Base-by-base conservation (phyloP, 179 eudicot genomes). In the Beta corolliflora region DNA sequence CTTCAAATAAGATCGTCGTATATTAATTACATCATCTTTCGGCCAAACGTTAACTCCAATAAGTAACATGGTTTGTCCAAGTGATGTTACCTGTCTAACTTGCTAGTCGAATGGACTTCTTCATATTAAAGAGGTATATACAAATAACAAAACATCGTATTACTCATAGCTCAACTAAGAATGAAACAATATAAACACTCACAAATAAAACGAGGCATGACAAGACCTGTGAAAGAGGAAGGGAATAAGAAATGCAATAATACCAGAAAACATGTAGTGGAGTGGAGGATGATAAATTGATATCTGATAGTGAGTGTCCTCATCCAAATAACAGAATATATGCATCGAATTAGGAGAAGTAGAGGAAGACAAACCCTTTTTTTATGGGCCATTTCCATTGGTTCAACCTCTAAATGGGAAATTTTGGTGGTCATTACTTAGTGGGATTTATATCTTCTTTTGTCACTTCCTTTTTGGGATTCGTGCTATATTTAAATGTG, bases 301-400 rank as follows among this genome's bases (percentile, higher is more conserved):
- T 65, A 81, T 79, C 77, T 77, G 84, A 81, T 84, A 73, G 76
- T 81, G 71, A 81, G 77, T 80, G 86, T 81, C 86, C 56, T 76
- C 71, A 80, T 84, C 81, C 74, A 54, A 11, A 53, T 71, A 5
- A 18, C 25, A 64, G 81, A 84, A 84, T 84, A 72, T 77, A 77
- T 77, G 80, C 85, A 67, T 60, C 50, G 54, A 59, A 66, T 50
- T 73, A 1, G 48, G 13, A 9, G 54, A 63, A 65, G 9, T 19
- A 5, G 4, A 11, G 13, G 10, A 11, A 7, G 15, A 16, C 14
- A 23, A 29, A 9, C 46, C 23, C 48, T 71, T 71, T 48, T 54
- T 73, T 79, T 59, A 18, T 72, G 80, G 80, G 80, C 55, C 67
- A 53, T 82, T 73, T 73, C 13, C 10, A 9, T n/a, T 31, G 48